A percentile compares a stretch with the other conserved stretches of the same genome.
phyloP scores from a whole-genome alignment of 768 basidiomycete species.

The Phanerodontia chrysosporium region DNA sequence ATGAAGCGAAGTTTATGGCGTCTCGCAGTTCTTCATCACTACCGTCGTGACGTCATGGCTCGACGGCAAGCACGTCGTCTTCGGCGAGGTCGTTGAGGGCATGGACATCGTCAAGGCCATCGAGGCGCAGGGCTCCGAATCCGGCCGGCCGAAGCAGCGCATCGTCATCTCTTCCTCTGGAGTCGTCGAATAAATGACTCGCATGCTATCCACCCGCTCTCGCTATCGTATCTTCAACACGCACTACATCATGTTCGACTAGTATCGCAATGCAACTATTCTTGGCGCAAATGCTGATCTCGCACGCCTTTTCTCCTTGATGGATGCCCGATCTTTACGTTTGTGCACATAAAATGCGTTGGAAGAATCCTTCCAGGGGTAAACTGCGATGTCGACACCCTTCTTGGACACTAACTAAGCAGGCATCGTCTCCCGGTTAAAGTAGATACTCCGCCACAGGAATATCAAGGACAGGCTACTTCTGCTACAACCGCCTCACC shows the following conservation, averaged over 20 bases:
- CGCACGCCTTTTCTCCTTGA: too few species aligned
- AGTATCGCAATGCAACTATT: too few species aligned
- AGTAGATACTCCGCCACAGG: too few species aligned
- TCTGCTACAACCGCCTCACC: conserved; percentile 18
- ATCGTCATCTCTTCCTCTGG: conserved; percentile 13
- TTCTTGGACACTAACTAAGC: too few species aligned
- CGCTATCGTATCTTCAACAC: neutral
- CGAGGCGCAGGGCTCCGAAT: conserved; percentile 11
- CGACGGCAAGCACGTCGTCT: conserved; percentile 82
- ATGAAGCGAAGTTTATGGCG: neutral
- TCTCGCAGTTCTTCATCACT: conserved; percentile 81
- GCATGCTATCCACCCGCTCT: neutral
- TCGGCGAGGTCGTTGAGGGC: conserved; percentile 47
- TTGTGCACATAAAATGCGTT: too few species aligned
- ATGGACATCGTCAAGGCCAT: conserved; percentile 32
- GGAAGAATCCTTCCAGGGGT: too few species aligned
- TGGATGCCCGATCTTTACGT: too few species aligned
- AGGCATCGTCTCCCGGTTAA: too few species aligned
- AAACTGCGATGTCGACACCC: too few species aligned
- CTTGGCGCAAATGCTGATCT: too few species aligned
- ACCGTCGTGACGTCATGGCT: conserved; percentile 77
- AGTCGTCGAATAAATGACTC: conserved; percentile 3
- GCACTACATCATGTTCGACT: neutral
- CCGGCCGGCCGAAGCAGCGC: conserved; percentile 9
- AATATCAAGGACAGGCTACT: too few species aligned